These are phyloP conservation scores for Metschnikowia matae DNA, from an alignment of 805 yeast species.

Conservation along the genomic window DNA sequence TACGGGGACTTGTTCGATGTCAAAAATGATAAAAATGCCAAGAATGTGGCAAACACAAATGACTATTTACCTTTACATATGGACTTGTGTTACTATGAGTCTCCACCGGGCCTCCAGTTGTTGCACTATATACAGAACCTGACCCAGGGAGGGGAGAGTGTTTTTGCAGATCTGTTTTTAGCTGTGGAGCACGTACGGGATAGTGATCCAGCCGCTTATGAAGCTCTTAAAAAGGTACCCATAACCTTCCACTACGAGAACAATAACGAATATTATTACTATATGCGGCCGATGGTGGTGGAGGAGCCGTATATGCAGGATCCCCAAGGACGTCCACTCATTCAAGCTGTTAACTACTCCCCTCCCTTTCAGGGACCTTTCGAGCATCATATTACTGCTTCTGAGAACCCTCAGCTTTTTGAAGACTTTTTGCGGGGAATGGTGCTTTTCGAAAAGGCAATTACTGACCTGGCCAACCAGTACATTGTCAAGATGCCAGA, in stretches of 20 bases:
- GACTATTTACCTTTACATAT: constrained; percentile 67
- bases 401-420: constrained; percentile 32
- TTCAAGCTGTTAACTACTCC: constrained; percentile 64
- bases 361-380: constrained; percentile 85
- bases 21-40: constrained; percentile 34
- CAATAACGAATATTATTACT: constrained; percentile 57
- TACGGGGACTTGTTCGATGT: constrained; percentile 74
- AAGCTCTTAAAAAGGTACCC: constrained; percentile 59
- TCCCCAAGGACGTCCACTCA: constrained; percentile 25
- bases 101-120: constrained; percentile 76
- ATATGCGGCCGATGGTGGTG: constrained; percentile 58
- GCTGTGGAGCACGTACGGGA: constrained; percentile 57
- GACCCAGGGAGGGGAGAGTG: constrained; percentile 62
- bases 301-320: constrained; percentile 35
- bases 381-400: constrained; percentile 49
- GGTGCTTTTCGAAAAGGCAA: constrained; percentile 53
- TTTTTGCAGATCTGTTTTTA: constrained; percentile 65
- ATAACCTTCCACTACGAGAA: constrained; percentile 66
- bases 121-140: constrained; percentile 56
- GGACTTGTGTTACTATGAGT: constrained; percentile 73
- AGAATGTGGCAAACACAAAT: constrained; percentile 67
- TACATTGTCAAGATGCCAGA: constrained; percentile 51
- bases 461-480: constrained; percentile 52
- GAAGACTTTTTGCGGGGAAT: constrained; percentile 58
- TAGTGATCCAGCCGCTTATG: constrained; percentile 57